A percentile compares a stretch with the other conserved stretches of the same genome.
These are phyloP conservation scores for Glutinoglossum americanum DNA, from an alignment of 495 filamentous ascomycete genomes.

Conservation along the genomic window DNA sequence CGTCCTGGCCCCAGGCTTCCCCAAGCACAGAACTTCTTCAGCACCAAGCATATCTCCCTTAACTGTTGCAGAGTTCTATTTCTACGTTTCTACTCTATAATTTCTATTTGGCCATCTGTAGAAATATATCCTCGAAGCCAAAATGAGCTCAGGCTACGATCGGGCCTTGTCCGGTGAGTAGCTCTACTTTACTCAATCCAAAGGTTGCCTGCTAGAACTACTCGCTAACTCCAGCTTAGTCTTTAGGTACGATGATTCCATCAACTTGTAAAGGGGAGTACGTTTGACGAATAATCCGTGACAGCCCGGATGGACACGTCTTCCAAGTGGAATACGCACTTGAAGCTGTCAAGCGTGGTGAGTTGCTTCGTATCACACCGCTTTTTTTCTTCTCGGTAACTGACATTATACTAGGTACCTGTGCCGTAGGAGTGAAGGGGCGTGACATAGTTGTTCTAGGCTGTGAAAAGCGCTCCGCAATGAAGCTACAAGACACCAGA, in stretches of 20 bases:
- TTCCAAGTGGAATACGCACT: conserved; percentile 99
- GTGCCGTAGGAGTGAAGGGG: conserved; percentile 94
- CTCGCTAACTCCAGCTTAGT: conserved; percentile 29
- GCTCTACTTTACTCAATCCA: conserved; percentile 9
- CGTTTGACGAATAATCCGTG: conserved; percentile 13
- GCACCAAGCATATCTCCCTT: neutral
- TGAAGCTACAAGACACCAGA: conserved; percentile 97
- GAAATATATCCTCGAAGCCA: conserved; percentile 1
- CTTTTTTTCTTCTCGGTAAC: neutral
- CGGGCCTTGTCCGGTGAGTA: conserved; percentile 80
- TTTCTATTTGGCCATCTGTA: neutral
- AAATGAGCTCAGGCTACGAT: conserved; percentile 76
- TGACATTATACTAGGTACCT: conserved; percentile 47
- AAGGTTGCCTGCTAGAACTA: conserved; percentile 1
- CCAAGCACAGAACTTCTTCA: neutral
- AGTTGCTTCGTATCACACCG: neutral
- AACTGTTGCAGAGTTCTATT: neutral
- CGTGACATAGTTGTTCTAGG: conserved; percentile 83
- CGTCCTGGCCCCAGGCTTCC: neutral
- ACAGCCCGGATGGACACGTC: conserved; percentile 92
- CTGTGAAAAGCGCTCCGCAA: conserved; percentile 94
- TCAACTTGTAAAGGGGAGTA: conserved; percentile 14
- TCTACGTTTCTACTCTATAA: neutral
- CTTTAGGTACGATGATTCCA: conserved; percentile 34
- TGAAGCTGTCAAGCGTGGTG: conserved; percentile 96